phyloP scores from a whole-genome alignment of 352 stramenopile genomes.

The Pythium oligandrum region DNA sequence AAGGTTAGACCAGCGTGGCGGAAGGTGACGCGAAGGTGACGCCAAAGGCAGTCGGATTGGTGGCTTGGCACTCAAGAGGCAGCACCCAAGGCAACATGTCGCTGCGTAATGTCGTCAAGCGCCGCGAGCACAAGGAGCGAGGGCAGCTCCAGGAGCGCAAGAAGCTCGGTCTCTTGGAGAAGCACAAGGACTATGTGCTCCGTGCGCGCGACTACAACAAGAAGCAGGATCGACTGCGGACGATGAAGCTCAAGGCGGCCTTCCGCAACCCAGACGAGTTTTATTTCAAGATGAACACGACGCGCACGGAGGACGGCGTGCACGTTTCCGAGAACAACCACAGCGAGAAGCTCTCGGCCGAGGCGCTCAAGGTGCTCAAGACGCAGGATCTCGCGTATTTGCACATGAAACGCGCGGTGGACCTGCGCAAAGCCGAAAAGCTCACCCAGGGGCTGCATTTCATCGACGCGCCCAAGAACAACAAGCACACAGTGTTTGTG shows the following conservation, averaged over 20 bases:
- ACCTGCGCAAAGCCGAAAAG: slow-evolving; percentile 77
- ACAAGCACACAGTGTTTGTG: slow-evolving; percentile 95
- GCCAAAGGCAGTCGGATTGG: too few relatives aligned
- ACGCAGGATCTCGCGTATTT: slow-evolving; percentile 96
- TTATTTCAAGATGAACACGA: slow-evolving; percentile 96
- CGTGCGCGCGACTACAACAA: slow-evolving; percentile 95
- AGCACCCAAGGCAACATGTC: slow-evolving; percentile 38
- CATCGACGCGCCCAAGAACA: slow-evolving; percentile 63
- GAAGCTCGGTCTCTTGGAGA: slow-evolving; percentile 96
- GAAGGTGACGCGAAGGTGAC: too few relatives aligned
- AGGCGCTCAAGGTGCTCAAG: slow-evolving; percentile 91
- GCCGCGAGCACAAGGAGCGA: slow-evolving; percentile 97
- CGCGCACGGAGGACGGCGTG: slow-evolving; percentile 68
- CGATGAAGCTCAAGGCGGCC: slow-evolving; percentile 89
- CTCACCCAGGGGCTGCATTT: slow-evolving; percentile 75
- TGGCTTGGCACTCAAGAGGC: too few relatives aligned
- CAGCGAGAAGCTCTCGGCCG: slow-evolving; percentile 47
- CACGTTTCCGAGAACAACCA: slow-evolving; percentile 80
- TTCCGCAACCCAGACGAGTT: slow-evolving; percentile 99
- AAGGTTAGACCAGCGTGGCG: not conserved
- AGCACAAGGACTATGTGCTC: slow-evolving; percentile 98
- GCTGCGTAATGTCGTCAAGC: slow-evolving; percentile 98
- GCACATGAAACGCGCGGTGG: slow-evolving; percentile 81
- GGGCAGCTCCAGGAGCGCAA: slow-evolving; percentile 89
- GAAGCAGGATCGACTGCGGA: slow-evolving; percentile 90